These are phyloP conservation scores for Dipteronia dyeriana DNA, from an alignment of 345 rosid species.

Conservation along the genomic window DNA sequence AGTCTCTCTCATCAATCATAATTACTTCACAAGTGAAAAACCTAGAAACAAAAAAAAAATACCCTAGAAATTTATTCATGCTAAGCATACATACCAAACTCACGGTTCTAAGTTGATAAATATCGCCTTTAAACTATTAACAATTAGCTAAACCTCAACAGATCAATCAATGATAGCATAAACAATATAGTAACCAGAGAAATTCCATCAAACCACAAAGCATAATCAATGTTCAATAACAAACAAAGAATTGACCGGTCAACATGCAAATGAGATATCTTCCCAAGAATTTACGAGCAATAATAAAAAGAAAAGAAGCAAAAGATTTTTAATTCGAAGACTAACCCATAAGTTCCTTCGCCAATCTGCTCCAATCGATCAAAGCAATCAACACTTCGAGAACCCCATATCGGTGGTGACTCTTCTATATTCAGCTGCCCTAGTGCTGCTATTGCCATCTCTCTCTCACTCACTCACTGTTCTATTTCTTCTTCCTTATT, in stretches of 20 bases:
- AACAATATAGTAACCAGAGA: too few relatives aligned
- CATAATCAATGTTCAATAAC: not conserved
- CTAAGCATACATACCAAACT: too few relatives aligned
- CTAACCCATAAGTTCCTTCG: slow-evolving; percentile 64
- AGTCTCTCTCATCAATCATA: too few relatives aligned
- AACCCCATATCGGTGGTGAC: slow-evolving; percentile 57
- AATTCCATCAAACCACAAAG: too few relatives aligned
- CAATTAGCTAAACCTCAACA: too few relatives aligned
- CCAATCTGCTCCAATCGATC: slow-evolving; percentile 66
- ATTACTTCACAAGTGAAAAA: too few relatives aligned
- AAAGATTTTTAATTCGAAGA: not conserved
- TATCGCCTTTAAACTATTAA: too few relatives aligned
- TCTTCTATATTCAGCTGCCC: slow-evolving; percentile 55
- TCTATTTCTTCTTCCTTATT: not conserved
- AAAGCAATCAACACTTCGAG: slow-evolving; percentile 60
- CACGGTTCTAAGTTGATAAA: too few relatives aligned
- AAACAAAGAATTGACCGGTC: not conserved
- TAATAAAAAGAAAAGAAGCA: not conserved
- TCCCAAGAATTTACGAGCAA: not conserved
- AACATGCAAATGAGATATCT: not conserved
- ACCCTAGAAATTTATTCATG: too few relatives aligned
- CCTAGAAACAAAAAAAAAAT: too few relatives aligned
- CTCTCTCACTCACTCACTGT: not conserved
- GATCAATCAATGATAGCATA: too few relatives aligned
- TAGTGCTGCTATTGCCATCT: slow-evolving; percentile 52